These are phyloP conservation scores for Ustilago tritici DNA, from an alignment of 1,284 basidiomycete genomes.

Conservation along the genomic window DNA sequence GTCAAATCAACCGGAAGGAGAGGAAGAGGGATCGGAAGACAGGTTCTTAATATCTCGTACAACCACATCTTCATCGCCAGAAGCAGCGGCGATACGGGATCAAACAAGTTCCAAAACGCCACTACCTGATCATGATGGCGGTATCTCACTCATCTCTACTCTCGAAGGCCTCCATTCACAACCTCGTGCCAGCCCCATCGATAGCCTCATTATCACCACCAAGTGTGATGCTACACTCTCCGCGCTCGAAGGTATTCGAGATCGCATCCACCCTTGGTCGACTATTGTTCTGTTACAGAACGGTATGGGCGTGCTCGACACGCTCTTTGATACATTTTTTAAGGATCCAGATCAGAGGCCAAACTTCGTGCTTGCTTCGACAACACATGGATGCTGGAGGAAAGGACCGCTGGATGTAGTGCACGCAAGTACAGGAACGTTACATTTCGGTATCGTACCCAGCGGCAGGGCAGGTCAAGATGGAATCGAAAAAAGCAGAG, in stretches of 20 bases:
- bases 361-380: slow-evolving; percentile 85
- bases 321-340: slow-evolving; percentile 79
- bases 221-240: slow-evolving; percentile 79
- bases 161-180: slow-evolving; percentile 29
- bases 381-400: slow-evolving; percentile 81
- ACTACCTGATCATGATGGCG: slow-evolving; percentile 47
- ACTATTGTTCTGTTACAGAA: slow-evolving; percentile 93
- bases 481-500: slow-evolving; percentile 29
- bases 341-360: slow-evolving; percentile 80
- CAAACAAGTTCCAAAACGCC: slow-evolving; percentile 27
- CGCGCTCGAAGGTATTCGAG: slow-evolving; percentile 76
- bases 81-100: slow-evolving; percentile 22
- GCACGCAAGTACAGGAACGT: slow-evolving; percentile 80
- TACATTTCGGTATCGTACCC: slow-evolving; percentile 84
- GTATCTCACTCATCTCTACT: slow-evolving; percentile 38
- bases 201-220: slow-evolving; percentile 80
- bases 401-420: slow-evolving; percentile 74
- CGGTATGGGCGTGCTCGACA: slow-evolving; percentile 88
- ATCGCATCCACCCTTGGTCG: slow-evolving; percentile 77
- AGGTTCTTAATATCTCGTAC: slow-evolving; percentile 41
- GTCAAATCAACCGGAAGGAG: slow-evolving; percentile 8
- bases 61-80: slow-evolving; percentile 8
- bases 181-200: slow-evolving; percentile 57
- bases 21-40: slow-evolving; percentile 7
- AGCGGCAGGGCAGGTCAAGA: slow-evolving; percentile 70